Evolutionary conservation across 805 yeast genomes (phyloP), one percentile per base, ranked within the genome.

Genomic region (Helenozyma rhizophorensis): DNA sequence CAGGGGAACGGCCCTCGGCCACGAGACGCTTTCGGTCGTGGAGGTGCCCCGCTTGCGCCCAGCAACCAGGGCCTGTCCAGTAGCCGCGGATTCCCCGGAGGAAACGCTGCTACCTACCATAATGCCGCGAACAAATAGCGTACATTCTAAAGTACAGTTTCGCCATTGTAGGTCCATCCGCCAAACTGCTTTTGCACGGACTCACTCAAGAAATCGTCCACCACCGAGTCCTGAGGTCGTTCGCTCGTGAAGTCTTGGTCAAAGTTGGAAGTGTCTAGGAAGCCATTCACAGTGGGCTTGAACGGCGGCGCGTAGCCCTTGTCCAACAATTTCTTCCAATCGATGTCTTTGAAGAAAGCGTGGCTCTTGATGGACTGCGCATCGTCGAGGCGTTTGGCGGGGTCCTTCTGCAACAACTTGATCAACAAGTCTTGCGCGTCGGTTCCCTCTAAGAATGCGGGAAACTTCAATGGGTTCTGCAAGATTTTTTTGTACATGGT

Each of bases 161-260:
- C 80, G 2, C 93, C 94, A 29, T 81, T 85, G 59, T 89, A 90
- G 2, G 97, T 90, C 98, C 98, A 93, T 6, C 98, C 97, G 28
- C 96, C 97, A 68, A 93, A 93, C 62, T 93, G 97, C 55, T 83
- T 79, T 60, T 93, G 98, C n/a, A 93, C 96, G 49, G 89, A 78
- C 48, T 88, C 97, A 51, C 94, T 84, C 42, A 93, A 71, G 47
- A 75, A 86, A 52, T 86, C 95, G 56, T 89, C 95, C 12, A 89
- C 96, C 9, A 93, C 97, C 41, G 95, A 84, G 56, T 93, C 98
- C 46, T 86, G 81, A 4, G 98, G 97, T 48, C 81, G 78, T 52
- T 93, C 97, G 51, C 71, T 81, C 4, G 98, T 93, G 54, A 93
- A 93, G 53, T 84, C 95, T 43, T 79, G 76, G 55, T 90, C 96